Evolutionary conservation across 495 filamentous ascomycete genomes (phyloP).

Genomic region (Tuber melanosporum): DNA sequence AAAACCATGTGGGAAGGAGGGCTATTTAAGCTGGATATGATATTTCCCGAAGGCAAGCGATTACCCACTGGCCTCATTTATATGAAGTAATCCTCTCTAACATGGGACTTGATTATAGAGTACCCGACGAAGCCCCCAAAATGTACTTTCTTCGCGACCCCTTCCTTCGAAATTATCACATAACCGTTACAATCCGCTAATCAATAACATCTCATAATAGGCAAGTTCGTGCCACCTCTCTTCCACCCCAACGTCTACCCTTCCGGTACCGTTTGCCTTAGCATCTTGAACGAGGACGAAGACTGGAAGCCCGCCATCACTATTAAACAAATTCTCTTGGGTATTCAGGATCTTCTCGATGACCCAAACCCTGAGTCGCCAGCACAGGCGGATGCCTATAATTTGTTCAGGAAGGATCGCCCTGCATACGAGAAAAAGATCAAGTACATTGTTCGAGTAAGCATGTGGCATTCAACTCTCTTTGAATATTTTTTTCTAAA

Average conservation of each 20-base stretch:
- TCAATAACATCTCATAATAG: conserved; percentile 46
- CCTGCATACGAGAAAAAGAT: conserved; percentile 82
- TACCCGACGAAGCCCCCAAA: conserved; percentile 99
- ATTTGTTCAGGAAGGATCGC: conserved; percentile 87
- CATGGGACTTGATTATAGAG: conserved; percentile 52
- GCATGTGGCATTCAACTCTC: neutral
- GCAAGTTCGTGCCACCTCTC: conserved; percentile 92
- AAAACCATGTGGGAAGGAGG: conserved; percentile 96
- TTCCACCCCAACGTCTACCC: conserved; percentile 99
- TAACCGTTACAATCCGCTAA: neutral
- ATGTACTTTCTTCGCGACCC: conserved; percentile 54
- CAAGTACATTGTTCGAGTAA: conserved; percentile 60
- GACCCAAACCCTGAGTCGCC: conserved; percentile 97
- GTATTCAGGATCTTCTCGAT: conserved; percentile 89
- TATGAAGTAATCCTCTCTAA: conserved; percentile 10
- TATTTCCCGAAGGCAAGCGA: conserved; percentile 83
- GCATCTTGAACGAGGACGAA: conserved; percentile 97
- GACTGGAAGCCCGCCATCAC: conserved; percentile 98
- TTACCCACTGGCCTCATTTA: conserved; percentile 16
- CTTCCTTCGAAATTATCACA: neutral
- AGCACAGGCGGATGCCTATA: conserved; percentile 95
- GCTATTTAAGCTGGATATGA: conserved; percentile 84
- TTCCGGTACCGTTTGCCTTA: conserved; percentile 93
- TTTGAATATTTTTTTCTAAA: neutral
- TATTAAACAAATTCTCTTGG: conserved; percentile 91